Evolutionary conservation across 129 eudicot genomes (phyloP).

Genomic region (Mikania micrantha): DNA sequence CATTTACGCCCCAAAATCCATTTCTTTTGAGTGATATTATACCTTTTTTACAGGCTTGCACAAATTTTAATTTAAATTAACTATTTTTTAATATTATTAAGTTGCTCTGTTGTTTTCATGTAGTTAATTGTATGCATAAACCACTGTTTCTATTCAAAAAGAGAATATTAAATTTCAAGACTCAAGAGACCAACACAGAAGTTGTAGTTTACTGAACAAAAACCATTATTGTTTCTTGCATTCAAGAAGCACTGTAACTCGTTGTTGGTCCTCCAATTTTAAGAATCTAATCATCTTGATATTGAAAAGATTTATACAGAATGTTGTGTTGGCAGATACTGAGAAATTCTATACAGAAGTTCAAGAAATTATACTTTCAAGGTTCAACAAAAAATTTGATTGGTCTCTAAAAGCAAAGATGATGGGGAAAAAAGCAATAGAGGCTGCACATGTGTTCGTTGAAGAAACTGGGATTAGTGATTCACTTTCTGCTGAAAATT

Average conservation of each 20-base stretch:
- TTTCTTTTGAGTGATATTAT: background rate
- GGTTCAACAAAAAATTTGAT: constrained; percentile 91
- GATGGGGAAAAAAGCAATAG: constrained; percentile 99
- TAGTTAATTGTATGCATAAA: background rate
- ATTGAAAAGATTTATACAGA: background rate
- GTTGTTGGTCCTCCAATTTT: background rate
- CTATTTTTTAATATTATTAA: background rate
- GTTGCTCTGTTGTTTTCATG: background rate
- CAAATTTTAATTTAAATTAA: background rate
- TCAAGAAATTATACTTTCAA: constrained; percentile 81
- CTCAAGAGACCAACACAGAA: background rate
- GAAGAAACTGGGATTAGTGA: constrained; percentile 91
- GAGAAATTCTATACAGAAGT: constrained; percentile 95
- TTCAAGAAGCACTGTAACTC: background rate
- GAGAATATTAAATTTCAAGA: background rate
- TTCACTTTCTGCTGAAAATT: constrained; percentile 71
- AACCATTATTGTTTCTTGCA: background rate
- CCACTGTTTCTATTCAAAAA: background rate
- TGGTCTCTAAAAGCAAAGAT: constrained; percentile 95
- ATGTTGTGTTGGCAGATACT: constrained; percentile 56
- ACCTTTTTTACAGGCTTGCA: background rate
- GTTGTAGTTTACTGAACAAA: background rate
- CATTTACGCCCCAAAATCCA: background rate
- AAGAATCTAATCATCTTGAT: background rate
- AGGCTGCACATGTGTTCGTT: constrained; percentile 88